Conservation (phyloP, 208 protist genomes). For the Leishmania turanica region DNA sequence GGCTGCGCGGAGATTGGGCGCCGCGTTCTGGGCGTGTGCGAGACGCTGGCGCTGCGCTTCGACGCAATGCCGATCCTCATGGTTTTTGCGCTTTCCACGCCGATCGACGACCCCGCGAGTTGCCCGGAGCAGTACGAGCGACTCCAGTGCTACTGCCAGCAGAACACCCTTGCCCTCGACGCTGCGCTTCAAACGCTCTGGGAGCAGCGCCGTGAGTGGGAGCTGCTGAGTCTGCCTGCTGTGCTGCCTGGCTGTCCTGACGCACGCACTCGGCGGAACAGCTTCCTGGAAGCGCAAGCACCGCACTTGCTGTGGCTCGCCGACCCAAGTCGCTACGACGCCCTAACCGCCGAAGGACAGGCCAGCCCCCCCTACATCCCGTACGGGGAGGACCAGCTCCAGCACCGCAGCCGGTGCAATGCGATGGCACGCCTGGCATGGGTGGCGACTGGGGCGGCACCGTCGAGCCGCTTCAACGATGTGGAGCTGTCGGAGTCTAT, state of each 20-base stretch:
- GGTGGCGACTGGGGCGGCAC: constrained; percentile 45
- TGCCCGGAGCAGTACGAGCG: constrained; percentile 40
- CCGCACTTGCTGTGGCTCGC: constrained; percentile 83
- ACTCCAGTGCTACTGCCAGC: constrained; percentile 58
- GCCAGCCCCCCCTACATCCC: constrained; percentile 32
- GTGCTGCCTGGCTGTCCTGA: constrained; percentile 39
- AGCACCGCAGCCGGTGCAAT: constrained; percentile 60
- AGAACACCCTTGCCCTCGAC: constrained; percentile 44
- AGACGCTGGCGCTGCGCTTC: constrained; percentile 68
- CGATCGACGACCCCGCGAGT: constrained; percentile 51
- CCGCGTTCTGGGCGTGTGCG: constrained; percentile 44
- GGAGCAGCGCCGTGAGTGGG: constrained; percentile 65
- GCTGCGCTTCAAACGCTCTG: constrained; percentile 56
- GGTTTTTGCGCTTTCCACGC: constrained; percentile 50
- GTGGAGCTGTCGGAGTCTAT: constrained; percentile 51
- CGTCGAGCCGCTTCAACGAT: constrained; percentile 33
- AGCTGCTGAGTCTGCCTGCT: constrained; percentile 71
- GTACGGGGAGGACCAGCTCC: constrained; percentile 55
- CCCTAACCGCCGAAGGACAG: constrained; percentile 55
- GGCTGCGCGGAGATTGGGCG: constrained; percentile 35
- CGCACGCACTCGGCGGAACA: constrained; percentile 39
- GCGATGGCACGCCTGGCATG: constrained; percentile 62
- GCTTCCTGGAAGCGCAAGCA: constrained; percentile 59
- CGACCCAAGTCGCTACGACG: constrained; percentile 50
- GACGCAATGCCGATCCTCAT: constrained; percentile 62